Evolutionary conservation across 495 filamentous ascomycete species (phyloP).

Genomic region (Aspergillus sclerotioniger): DNA sequence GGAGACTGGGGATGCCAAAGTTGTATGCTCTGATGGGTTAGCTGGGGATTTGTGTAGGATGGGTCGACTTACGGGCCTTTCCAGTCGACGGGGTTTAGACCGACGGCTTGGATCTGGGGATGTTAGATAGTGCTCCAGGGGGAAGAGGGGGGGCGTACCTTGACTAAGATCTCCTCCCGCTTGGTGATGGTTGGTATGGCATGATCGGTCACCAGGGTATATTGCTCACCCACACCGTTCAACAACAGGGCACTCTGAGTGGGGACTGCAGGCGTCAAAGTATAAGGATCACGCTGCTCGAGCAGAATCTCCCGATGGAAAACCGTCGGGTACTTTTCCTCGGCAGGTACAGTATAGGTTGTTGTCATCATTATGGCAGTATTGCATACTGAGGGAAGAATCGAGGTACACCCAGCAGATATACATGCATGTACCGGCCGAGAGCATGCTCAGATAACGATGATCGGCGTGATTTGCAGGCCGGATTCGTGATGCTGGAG

Average conservation of each 20-base stretch:
- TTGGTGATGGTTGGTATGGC: constrained; percentile 44
- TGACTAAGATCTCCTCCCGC: constrained; percentile 55
- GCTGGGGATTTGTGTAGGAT: neutral
- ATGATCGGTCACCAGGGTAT: constrained; percentile 45
- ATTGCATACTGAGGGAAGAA: neutral
- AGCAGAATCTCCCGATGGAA: constrained; percentile 11
- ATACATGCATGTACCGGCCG: neutral
- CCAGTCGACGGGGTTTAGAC: constrained; percentile 73
- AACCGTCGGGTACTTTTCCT: constrained; percentile 16
- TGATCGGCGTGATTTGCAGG: neutral
- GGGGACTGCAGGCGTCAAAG: neutral
- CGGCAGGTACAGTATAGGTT: constrained; percentile 5
- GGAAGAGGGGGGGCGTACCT: constrained; percentile 26
- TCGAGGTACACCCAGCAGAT: neutral
- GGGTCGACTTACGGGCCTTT: constrained; percentile 58
- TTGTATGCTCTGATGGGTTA: constrained; percentile 52
- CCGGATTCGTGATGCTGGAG: neutral
- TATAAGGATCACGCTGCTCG: constrained; percentile 10
- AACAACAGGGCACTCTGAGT: constrained; percentile 37
- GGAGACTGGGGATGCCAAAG: constrained; percentile 61
- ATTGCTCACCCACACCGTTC: constrained; percentile 36
- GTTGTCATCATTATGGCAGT: constrained; percentile 14
- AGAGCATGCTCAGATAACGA: neutral
- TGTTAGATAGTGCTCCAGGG: constrained; percentile 3
- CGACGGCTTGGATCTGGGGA: constrained; percentile 51